Percentiles rank a stretch among this genome's conserved stretches.
phyloP scores from a whole-genome alignment of 2,329 filamentous ascomycete species.

The Penicillium brevicompactum region DNA sequence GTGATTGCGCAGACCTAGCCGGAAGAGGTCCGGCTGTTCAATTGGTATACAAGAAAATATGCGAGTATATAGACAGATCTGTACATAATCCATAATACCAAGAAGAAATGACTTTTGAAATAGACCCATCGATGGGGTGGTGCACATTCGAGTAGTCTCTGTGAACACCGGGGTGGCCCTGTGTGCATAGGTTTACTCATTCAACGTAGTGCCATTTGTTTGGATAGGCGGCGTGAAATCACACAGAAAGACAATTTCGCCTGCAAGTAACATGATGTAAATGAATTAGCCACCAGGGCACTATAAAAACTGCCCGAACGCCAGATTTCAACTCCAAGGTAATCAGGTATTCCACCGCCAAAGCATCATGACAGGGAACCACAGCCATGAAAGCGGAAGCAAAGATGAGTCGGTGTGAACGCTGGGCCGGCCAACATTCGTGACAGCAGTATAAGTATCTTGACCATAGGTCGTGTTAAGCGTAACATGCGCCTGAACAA shows the following conservation, averaged over 20 bases:
- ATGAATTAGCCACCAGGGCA: not conserved
- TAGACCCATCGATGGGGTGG: not conserved
- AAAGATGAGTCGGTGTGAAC: not conserved
- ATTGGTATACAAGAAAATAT: not conserved
- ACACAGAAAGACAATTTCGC: not conserved
- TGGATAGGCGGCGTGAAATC: too few species aligned
- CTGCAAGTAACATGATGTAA: not conserved
- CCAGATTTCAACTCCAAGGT: not conserved
- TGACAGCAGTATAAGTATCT: slow-evolving; percentile 38
- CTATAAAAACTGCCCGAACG: not conserved
- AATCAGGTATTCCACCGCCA: not conserved
- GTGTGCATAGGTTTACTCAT: too few species aligned
- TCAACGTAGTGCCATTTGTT: too few species aligned
- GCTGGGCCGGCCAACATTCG: not conserved
- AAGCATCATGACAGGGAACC: slow-evolving; percentile 5
- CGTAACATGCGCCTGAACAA: slow-evolving; percentile 52
- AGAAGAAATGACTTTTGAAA: not conserved
- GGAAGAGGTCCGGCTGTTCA: not conserved
- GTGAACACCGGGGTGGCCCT: too few species aligned
- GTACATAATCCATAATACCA: not conserved
- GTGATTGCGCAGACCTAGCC: not conserved
- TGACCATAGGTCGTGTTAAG: slow-evolving; percentile 63
- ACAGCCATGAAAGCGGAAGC: slow-evolving; percentile 2
- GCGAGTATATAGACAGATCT: not conserved
- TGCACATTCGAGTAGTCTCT: too few species aligned